Percentiles rank a stretch among this genome's conserved stretches.
These are phyloP conservation scores for Magnusiomyces paraingens DNA, from an alignment of 1,139 yeast species.

Conservation along the genomic window DNA sequence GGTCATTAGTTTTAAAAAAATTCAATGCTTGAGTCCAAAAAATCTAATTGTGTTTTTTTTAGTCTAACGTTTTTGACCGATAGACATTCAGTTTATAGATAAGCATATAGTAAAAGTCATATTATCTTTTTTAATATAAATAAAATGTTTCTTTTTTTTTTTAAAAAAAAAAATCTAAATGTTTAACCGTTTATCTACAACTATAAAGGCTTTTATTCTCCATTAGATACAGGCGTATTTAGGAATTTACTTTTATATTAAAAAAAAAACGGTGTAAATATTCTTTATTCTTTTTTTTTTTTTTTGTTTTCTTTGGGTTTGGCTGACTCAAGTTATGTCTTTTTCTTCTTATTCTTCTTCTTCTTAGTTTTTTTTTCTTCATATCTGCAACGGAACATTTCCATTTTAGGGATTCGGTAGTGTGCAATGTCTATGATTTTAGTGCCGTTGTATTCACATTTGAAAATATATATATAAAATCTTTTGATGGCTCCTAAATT, in stretches of 20 bases:
- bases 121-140: too few relatives aligned
- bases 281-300: background rate
- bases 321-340: background rate
- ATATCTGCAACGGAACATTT: too few relatives aligned
- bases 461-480: background rate
- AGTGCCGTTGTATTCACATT: background rate
- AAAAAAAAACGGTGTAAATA: background rate
- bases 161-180: background rate
- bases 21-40: too few relatives aligned
- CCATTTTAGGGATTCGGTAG: too few relatives aligned
- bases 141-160: too few relatives aligned
- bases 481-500: background rate
- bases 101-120: too few relatives aligned
- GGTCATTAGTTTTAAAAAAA: too few relatives aligned
- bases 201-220: background rate
- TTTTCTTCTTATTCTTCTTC: too few relatives aligned
- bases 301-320: background rate
- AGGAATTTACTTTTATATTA: too few relatives aligned
- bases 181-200: background rate
- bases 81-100: too few relatives aligned
- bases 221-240: too few relatives aligned
- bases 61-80: conserved; percentile 1
- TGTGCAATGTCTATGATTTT: too few relatives aligned
- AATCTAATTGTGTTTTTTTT: background rate
- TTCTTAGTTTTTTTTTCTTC: background rate